Conservation (phyloP, 2,329 filamentous ascomycete genomes). For the Orbilia javanica region DNA sequence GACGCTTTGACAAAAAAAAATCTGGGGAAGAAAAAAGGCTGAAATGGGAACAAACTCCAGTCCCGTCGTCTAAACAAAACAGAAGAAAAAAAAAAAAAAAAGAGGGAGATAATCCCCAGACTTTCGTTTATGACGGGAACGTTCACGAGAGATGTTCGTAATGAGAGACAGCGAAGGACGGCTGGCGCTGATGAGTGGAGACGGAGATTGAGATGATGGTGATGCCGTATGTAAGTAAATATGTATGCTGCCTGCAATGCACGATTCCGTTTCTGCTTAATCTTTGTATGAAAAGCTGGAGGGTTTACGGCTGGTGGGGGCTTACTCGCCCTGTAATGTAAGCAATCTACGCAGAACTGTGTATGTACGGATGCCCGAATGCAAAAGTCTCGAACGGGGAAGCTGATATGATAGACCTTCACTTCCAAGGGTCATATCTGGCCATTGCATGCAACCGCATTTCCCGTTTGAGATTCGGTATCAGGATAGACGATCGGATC, state of each 20-base stretch:
- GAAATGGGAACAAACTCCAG: conserved; percentile 38
- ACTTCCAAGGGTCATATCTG: conserved; percentile 31
- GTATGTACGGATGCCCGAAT: conserved; percentile 15
- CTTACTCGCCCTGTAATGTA: conserved; percentile 29
- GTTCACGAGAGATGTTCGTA: not conserved
- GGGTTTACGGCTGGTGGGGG: conserved; percentile 36
- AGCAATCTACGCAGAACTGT: no score
- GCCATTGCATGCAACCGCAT: conserved; percentile 38
- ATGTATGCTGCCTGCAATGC: conserved; percentile 38
- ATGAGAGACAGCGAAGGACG: conserved; percentile 3
- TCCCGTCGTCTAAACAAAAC: not conserved
- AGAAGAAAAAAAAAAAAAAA: not conserved
- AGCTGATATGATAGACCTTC: conserved; percentile 31
- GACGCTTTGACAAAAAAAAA: conserved; percentile 51
- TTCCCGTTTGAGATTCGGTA: conserved; percentile 35
- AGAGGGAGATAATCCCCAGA: conserved; percentile 13
- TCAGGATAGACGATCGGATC: conserved; percentile 42
- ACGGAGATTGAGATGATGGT: conserved; percentile 9
- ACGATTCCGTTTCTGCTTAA: conserved; percentile 39
- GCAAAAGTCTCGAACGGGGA: conserved; percentile 6
- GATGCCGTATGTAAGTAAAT: conserved; percentile 17
- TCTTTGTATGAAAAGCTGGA: conserved; percentile 9
- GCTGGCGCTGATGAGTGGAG: conserved; percentile 6
- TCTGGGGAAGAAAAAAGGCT: conserved; percentile 55
- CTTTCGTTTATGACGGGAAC: conserved; percentile 9